Base-by-base conservation (phyloP, 179 eudicot species). In the Beta lomatogona region DNA sequence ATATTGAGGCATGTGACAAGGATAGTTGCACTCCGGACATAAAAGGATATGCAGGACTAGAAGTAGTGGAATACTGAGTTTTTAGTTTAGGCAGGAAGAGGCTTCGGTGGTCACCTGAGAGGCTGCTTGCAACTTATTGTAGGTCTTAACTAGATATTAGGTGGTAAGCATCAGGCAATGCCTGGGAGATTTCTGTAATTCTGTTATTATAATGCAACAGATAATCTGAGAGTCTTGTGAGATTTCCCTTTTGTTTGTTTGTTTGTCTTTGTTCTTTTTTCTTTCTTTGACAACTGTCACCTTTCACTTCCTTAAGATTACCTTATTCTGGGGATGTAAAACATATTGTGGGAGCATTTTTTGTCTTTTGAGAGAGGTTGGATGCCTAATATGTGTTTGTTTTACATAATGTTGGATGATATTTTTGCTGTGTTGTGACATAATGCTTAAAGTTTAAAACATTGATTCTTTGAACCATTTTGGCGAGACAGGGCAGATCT, bases 401-500 rank as follows among this genome's bases (percentile, higher is more conserved):
- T 45, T 41, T 19, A 2, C 36, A 58, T 18, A 10, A 45, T 70
- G 9, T 66, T 53, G 72, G 22, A 50, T 31, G 28, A 10, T 31
- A 58, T 3, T 28, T 8, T 19, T 52, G 48, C 16, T 13, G 46
- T 77, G 31, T 48, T 36, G 8, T 59, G 19, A 25, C 41, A 31
- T 65, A 18, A 5, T 81, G 59, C 45, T 10, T 8, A 10, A 36
- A 6, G 4, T 53, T 70, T 53, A 77, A 18, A n/a, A 70, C 76
- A 79, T 64, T 46, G 14, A 45, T 46, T 73, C 36, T 65, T 28
- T 60, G 67, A 12, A 55, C 63, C 31, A 21, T 79, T 36, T 71
- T 76, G 71, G 9, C 68, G 74, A 78, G 85, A 79, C 93, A 96
- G 99, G 92, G 98, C 98, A 52, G 87, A 88, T 57, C 84, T 96